Percentiles rank a stretch among this genome's conserved stretches.
phyloP scores from a whole-genome alignment of 331 rosid species.

The Malus hybrid region DNA sequence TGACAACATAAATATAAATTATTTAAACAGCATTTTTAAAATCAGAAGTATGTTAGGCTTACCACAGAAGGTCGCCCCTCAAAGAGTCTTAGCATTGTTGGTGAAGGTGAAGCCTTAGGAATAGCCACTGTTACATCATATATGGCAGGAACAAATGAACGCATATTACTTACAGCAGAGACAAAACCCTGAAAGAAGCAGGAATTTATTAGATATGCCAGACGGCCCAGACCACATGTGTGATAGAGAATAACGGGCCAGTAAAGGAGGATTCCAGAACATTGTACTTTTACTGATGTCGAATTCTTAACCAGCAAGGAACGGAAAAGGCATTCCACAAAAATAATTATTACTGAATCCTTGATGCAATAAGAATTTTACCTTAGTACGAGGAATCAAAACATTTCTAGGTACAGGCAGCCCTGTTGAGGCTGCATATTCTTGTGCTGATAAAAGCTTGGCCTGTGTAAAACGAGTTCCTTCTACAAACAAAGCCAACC shows the following conservation, averaged over 20 bases:
- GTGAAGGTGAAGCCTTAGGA: conserved; percentile 75
- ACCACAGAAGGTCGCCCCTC: conserved; percentile 92
- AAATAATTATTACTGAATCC: not conserved
- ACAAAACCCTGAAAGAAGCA: conserved; percentile 83
- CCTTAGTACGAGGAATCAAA: conserved; percentile 98
- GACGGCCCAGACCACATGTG: not conserved
- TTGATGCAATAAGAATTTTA: conserved; percentile 13
- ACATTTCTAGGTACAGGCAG: conserved; percentile 81
- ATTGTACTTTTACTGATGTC: not conserved
- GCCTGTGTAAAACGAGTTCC: conserved; percentile 95
- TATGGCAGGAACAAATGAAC: conserved; percentile 86
- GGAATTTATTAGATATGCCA: not conserved
- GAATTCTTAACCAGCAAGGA: not conserved
- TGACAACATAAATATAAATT: not conserved
- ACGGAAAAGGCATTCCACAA: not conserved
- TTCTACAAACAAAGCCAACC: conserved; percentile 98
- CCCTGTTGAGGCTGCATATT: conserved; percentile 71
- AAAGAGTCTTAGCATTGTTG: conserved; percentile 87
- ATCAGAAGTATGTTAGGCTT: conserved; percentile 23
- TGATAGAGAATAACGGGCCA: not conserved
- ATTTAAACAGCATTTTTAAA: not conserved
- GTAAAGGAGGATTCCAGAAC: not conserved
- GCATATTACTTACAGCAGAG: conserved; percentile 82
- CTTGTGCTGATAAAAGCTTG: conserved; percentile 82
- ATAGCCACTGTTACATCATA: conserved; percentile 82